Evolutionary conservation across 805 yeast species (phyloP), one percentile per base, ranked within the genome.

Genomic region (Schizosaccharomyces octosporus): DNA sequence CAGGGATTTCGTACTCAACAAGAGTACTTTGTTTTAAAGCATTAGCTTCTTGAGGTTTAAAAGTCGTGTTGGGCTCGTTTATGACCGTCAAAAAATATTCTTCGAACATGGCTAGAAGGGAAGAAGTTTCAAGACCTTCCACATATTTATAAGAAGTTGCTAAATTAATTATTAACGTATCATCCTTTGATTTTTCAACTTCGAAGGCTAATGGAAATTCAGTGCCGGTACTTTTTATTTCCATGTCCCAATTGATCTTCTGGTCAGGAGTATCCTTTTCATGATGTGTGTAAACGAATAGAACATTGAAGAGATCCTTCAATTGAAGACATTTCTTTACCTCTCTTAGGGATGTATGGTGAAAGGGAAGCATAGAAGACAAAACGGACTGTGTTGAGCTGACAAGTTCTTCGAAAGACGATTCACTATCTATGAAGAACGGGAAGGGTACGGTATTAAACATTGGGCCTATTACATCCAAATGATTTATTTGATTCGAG

Each of bases 241-340:
- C 27, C 21, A 45, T 19, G n/a, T n/a, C 21, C 51, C 51, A 45
- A 45, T 9, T 36, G 11, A 13, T 36, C 2, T 13, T 36, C 1
- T 13, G 41, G 3, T 36, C 41, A 3, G 13, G 11, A 11, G 15
- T 1, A 36, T 36, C 13, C 4, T 36, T 36, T 13, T 36, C 41
- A 17, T 45, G 51, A 3, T 19, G 51, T n/a, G 21, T 45, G 17
- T 45, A 45, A 45, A 24, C 27, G 11, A 45, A 45, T 24, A 45
- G n/a, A 45, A 45, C 27, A 24, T 45, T 45, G 27, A 45, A 45
- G 13, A 45, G 27, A 19, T 45, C 51, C 11, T 24, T 45, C 6
- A 9, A 13, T 19, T 24, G 51, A 19, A 45, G 51, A 66, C 64
- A 66, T 59, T 65, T 66, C 24, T 61, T 62, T 32, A 66, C 61